Base-by-base conservation (phyloP, 2,329 filamentous ascomycete genomes). In the Ophiostoma fasciatum region DNA sequence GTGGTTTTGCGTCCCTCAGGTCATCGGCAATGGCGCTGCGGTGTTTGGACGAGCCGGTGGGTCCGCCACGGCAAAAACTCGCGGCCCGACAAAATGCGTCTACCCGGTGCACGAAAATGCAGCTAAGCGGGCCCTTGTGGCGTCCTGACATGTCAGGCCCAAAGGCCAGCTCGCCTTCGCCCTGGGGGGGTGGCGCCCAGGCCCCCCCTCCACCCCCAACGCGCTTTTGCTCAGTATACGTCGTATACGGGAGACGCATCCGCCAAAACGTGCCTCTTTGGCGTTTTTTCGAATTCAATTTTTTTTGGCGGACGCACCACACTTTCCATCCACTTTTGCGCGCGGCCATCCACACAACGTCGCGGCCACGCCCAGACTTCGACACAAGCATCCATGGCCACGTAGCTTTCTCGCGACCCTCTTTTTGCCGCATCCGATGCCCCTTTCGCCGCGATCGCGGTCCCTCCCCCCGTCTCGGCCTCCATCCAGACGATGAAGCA, bases 371-470 rank as follows among this genome's bases (percentile, higher is more conserved):
- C 55, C 53, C 61, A 72, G 60, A 74, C 48, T 61, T 59, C 52
- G 54, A 55, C 52, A 59, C 49, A 51, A 55, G 50, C 60, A 53
- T 62, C 55, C 50, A 49, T 62, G 54, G 62, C 58, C 48, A 48
- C 45, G 47, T 58, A 60, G 54, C 49, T 56, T 60, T 66, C 55
- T 49, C 56, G 64, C 64, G 72, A 77, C 64, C 51, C 60, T 59
- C 55, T 58, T 71, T 70, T 69, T 53, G 55, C 50, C 55, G 41
- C 55, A 49, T 57, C 70, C 68, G 64, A 76, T 77, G 72, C 65
- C 55, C 60, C 53, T 59, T 61, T 62, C 64, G 61, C 59, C 54
- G 65, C 68, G 63, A 59, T 63, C 58, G 60, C 65, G 63, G 62
- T 60, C 60, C 60, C 54, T 53, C 54, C 51, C 51, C 55, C 57